Percentiles rank a stretch among this genome's conserved stretches.
Evolutionary conservation across 495 filamentous ascomycete species (phyloP).

Genomic region (Pseudomonodictys pantanalensis): DNA sequence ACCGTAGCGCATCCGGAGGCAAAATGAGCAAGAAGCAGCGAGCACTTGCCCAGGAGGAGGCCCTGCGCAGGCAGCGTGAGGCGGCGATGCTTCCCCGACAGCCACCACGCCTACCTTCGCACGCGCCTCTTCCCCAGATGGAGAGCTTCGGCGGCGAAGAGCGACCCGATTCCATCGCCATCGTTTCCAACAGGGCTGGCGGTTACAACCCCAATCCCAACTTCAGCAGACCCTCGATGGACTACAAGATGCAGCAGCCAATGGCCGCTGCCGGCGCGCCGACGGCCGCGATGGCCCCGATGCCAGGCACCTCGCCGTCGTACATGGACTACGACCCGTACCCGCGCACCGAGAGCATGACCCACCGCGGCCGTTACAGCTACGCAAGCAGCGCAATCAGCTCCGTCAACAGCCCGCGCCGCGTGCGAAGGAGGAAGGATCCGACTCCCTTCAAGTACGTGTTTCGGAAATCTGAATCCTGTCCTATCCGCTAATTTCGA

Average conservation of each 20-base stretch:
- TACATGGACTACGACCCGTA: conserved; percentile 64
- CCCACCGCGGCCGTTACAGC: conserved; percentile 92
- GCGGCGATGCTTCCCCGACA: conserved; percentile 59
- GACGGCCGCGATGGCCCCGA: conserved; percentile 53
- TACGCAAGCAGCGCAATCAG: conserved; percentile 91
- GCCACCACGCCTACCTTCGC: conserved; percentile 77
- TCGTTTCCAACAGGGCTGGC: conserved; percentile 55
- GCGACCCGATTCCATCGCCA: conserved; percentile 63
- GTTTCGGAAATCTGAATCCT: conserved; percentile 10
- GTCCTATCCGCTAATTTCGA: conserved; percentile 15
- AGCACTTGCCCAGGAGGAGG: conserved; percentile 60
- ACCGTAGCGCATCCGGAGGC: conserved; percentile 49
- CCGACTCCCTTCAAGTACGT: conserved; percentile 97
- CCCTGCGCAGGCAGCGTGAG: conserved; percentile 63
- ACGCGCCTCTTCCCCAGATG: conserved; percentile 63
- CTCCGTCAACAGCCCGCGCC: conserved; percentile 89
- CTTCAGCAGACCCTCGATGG: conserved; percentile 33
- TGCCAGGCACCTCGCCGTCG: conserved; percentile 44
- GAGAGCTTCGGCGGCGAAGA: conserved; percentile 69
- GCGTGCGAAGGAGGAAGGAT: conserved; percentile 90
- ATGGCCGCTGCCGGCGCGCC: conserved; percentile 30
- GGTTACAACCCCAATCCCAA: conserved; percentile 38
- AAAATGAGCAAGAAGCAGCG: conserved; percentile 67
- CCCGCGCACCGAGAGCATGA: conserved; percentile 87
- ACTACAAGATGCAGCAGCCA: conserved; percentile 26